These are phyloP conservation scores for Basidiobolus meristosporus DNA, from an alignment of 371 early-diverging fungal species.

Conservation along the genomic window DNA sequence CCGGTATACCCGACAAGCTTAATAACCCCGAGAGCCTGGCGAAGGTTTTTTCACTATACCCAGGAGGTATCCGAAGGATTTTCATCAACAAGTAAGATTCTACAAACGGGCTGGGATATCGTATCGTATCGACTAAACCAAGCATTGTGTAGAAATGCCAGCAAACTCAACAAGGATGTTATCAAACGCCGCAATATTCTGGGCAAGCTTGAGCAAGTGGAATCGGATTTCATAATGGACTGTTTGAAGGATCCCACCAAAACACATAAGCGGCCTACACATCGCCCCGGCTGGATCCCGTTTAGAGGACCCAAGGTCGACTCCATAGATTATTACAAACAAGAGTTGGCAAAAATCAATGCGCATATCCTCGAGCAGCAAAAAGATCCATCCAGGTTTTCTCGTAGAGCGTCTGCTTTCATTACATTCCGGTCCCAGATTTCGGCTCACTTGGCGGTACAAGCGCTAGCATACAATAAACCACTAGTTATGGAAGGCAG, in stretches of 20 bases:
- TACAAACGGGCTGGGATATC: not conserved
- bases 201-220: too few relatives aligned
- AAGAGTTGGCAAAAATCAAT: conserved; percentile 1
- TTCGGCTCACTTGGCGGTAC: conserved; percentile 69
- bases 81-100: conserved; percentile 36
- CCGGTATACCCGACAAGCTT: conserved; percentile 25
- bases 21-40: conserved; percentile 19
- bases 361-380: conserved; percentile 14
- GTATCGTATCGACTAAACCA: too few relatives aligned
- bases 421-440: conserved; percentile 61
- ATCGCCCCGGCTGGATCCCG: not conserved
- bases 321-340: conserved; percentile 9
- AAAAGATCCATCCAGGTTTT: conserved; percentile 6
- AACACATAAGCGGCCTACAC: too few relatives aligned
- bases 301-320: conserved; percentile 9
- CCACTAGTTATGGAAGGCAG: conserved; percentile 47
- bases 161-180: not conserved
- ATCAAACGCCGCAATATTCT: not conserved
- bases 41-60: conserved; percentile 36
- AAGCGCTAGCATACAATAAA: conserved; percentile 37
- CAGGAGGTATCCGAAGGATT: conserved; percentile 50
- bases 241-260: not conserved
- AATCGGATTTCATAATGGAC: too few relatives aligned
- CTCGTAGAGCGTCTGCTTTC: conserved; percentile 43
- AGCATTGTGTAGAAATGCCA: too few relatives aligned